These are phyloP conservation scores for Lumnitzera littorea DNA, from an alignment of 345 rosid species.

Conservation along the genomic window DNA sequence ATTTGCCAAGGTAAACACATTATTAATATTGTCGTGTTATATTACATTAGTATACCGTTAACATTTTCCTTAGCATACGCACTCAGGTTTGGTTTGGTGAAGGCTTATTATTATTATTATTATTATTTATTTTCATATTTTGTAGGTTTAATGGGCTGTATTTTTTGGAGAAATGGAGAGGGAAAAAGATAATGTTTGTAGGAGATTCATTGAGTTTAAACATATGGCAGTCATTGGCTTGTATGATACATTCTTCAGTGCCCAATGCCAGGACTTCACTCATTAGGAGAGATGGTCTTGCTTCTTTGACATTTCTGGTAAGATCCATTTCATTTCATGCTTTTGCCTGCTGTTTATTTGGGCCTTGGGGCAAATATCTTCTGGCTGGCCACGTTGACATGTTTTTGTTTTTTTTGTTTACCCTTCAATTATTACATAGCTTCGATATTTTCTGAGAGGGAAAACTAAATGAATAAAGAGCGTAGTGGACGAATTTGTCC, in stretches of 20 bases:
- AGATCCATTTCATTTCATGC: conserved; percentile 1
- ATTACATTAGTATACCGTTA: no score
- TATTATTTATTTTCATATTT: neutral
- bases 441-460: no score
- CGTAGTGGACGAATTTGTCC: no score
- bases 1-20: conserved; percentile 35
- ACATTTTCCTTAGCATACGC: no score
- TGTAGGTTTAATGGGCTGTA: conserved; percentile 73
- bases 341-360: neutral
- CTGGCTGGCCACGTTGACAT: neutral
- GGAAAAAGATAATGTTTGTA: conserved; percentile 95
- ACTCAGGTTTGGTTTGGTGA: no score
- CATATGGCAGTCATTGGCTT: conserved; percentile 73
- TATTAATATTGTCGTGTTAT: neutral
- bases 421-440: neutral
- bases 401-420: neutral
- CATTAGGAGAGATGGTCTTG: conserved; percentile 34
- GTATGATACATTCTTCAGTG: conserved; percentile 62
- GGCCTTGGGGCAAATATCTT: no score
- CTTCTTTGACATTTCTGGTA: conserved; percentile 67
- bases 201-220: conserved; percentile 90
- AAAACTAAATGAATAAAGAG: no score
- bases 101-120: neutral
- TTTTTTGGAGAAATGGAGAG: conserved; percentile 76
- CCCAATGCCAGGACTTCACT: conserved; percentile 51